Evolutionary conservation across 768 basidiomycete genomes (phyloP), one percentile per base, ranked within the genome.

Genomic region (Exsudoporus frostii): DNA sequence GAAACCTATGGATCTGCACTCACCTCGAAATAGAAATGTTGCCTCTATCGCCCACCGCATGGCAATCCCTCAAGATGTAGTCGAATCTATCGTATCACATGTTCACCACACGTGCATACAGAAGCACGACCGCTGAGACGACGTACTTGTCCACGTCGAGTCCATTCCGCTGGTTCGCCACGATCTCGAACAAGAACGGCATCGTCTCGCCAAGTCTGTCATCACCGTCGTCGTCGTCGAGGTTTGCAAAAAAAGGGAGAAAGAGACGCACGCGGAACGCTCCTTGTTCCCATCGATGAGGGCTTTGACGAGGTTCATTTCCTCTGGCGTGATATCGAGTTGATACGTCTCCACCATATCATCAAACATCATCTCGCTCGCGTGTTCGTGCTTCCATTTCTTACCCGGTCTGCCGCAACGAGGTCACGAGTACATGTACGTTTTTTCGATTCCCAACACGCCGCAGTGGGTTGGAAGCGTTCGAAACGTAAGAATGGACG

Each of bases 141-240:
- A 52, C 53, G 34, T 52, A 88, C 89, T 92, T 92, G 76, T 93
- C 90, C 5, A 93, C 90, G 61, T 93, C 91, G 5, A 93, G 74
- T 0, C 91, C 91, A 55, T 92, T 92, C 7, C 82, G 74, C 65
- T 80, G 80, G 70, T 93, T 93, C 0, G 90, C 85, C 3, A 93
- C 88, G 46, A 93, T 92, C 49, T 92, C 87, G 61, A 92, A 93
- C 3, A 93, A 69, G 60, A 88, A 92, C 1, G 72, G 67, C 67
- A 91, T 91, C 64, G 85, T 86, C 15, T 73, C 1, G 9, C 68
- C 71, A 6, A 63, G 53, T 11, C 64, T 71, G 30, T 40, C 20
- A 0, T 24, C 25, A 25, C 7, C 62, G 25, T 46, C 19, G 17
- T 24, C n/a, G n/a, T n/a, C n/a, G n/a, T n/a, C n/a, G n/a, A n/a